Percentiles rank a stretch among this genome's conserved stretches.
These are phyloP conservation scores for Suillus cothurnatus DNA, from an alignment of 768 basidiomycete genomes.

Conservation along the genomic window DNA sequence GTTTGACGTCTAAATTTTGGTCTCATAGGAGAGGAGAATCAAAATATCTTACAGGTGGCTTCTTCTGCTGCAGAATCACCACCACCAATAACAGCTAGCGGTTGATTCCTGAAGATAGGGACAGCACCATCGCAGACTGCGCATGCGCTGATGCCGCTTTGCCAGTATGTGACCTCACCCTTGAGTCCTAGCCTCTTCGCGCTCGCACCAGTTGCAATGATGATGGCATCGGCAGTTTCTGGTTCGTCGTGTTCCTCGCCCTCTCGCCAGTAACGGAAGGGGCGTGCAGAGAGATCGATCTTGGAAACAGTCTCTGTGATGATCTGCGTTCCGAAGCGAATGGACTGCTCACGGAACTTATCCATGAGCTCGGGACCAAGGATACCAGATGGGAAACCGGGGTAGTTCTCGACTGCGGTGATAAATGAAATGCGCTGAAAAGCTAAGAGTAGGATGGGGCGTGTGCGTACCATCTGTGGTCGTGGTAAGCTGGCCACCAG, in stretches of 20 bases:
- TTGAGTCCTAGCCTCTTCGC: conserved; percentile 89
- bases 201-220: conserved; percentile 96
- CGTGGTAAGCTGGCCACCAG: conserved; percentile 96
- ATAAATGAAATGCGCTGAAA: background rate
- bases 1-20: background rate
- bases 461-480: conserved; percentile 81
- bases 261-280: conserved; percentile 98
- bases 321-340: conserved; percentile 91
- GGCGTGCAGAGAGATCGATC: conserved; percentile 91
- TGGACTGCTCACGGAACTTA: conserved; percentile 95
- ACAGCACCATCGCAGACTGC: conserved; percentile 99
- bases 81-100: conserved; percentile 95
- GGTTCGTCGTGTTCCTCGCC: conserved; percentile 78
- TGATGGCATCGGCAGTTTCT: conserved; percentile 91
- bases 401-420: conserved; percentile 86
- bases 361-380: conserved; percentile 98
- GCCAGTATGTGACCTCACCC: conserved; percentile 97
- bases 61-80: conserved; percentile 99
- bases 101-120: conserved; percentile 97
- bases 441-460: background rate
- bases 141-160: conserved; percentile 97
- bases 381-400: conserved; percentile 94
- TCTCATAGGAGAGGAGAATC: background rate
- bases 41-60: conserved; percentile 76
- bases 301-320: conserved; percentile 97